Evolutionary conservation across 805 yeast species (phyloP).

Genomic region (Candida morakotiae): DNA sequence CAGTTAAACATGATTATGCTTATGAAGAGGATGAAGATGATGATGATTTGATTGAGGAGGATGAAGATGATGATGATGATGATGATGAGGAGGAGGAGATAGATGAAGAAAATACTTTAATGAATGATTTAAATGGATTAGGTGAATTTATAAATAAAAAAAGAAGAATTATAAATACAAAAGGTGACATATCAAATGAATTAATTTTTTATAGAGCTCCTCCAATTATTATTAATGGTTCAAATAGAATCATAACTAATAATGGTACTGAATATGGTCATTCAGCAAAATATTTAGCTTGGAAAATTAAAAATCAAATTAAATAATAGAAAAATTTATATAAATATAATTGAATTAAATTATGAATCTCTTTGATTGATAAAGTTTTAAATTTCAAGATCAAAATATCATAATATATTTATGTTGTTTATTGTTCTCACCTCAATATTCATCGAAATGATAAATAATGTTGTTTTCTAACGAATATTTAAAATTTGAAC

Average conservation of each 20-base stretch:
- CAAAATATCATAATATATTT: too few species aligned
- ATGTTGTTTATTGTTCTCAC: too few species aligned
- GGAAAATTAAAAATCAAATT: slow-evolving; percentile 17
- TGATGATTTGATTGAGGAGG: too few species aligned
- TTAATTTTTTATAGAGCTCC: slow-evolving; percentile 69
- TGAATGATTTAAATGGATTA: slow-evolving; percentile 11
- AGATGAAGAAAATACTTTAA: not conserved
- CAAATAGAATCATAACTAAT: slow-evolving; percentile 13
- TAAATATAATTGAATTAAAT: not conserved
- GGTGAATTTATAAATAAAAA: slow-evolving; percentile 24
- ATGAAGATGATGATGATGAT: not conserved
- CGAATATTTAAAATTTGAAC: too few species aligned
- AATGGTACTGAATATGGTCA: slow-evolving; percentile 52
- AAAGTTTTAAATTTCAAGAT: too few species aligned
- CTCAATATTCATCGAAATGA: too few species aligned
- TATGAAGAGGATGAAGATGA: not conserved
- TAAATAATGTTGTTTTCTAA: too few species aligned
- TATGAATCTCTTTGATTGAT: too few species aligned
- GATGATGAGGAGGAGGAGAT: not conserved
- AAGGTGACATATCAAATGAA: slow-evolving; percentile 11
- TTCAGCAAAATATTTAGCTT: slow-evolving; percentile 66
- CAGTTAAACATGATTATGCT: slow-evolving; percentile 3
- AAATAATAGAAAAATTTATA: not conserved
- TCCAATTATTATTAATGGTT: slow-evolving; percentile 39
- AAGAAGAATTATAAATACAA: slow-evolving; percentile 14